Evolutionary conservation across 2,329 filamentous ascomycete species (phyloP).

Genomic region (Neofusicoccum parvum): DNA sequence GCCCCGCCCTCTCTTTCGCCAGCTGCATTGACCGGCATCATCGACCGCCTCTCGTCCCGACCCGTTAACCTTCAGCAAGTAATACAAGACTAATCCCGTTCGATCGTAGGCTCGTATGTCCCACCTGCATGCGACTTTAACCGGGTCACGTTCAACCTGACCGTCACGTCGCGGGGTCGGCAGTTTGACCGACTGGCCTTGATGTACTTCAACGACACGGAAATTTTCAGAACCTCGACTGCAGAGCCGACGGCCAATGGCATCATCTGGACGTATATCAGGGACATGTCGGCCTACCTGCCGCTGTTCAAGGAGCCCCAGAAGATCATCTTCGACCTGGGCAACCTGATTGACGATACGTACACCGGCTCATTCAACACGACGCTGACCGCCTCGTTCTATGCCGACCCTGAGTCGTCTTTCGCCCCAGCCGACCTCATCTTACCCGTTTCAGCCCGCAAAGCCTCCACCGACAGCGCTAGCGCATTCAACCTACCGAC

Average conservation of each 20-base stretch:
- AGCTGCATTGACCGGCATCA: constrained; percentile 8
- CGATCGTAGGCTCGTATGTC: constrained; percentile 58
- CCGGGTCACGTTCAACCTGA: constrained; percentile 74
- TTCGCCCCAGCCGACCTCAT: constrained; percentile 61
- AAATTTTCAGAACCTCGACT: constrained; percentile 83
- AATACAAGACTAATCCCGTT: constrained; percentile 7
- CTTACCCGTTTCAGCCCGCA: constrained; percentile 63
- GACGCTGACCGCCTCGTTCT: constrained; percentile 74
- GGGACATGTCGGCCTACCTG: constrained; percentile 75
- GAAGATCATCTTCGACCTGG: constrained; percentile 78
- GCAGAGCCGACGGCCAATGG: constrained; percentile 73
- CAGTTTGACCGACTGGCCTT: constrained; percentile 77
- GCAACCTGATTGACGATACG: constrained; percentile 68
- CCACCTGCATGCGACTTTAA: constrained; percentile 73
- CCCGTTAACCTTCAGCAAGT: constrained; percentile 16
- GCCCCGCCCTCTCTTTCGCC: neutral
- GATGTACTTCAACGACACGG: constrained; percentile 75
- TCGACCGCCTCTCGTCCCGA: constrained; percentile 15
- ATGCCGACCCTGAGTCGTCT: constrained; percentile 50
- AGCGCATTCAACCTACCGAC: constrained; percentile 71
- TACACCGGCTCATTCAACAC: constrained; percentile 77
- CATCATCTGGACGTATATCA: constrained; percentile 75
- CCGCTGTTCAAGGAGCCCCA: constrained; percentile 69
- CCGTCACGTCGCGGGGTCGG: constrained; percentile 68
- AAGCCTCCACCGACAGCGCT: constrained; percentile 52